Base-by-base conservation (phyloP, 1,284 basidiomycete species). In the Exobasidium rhododendri region DNA sequence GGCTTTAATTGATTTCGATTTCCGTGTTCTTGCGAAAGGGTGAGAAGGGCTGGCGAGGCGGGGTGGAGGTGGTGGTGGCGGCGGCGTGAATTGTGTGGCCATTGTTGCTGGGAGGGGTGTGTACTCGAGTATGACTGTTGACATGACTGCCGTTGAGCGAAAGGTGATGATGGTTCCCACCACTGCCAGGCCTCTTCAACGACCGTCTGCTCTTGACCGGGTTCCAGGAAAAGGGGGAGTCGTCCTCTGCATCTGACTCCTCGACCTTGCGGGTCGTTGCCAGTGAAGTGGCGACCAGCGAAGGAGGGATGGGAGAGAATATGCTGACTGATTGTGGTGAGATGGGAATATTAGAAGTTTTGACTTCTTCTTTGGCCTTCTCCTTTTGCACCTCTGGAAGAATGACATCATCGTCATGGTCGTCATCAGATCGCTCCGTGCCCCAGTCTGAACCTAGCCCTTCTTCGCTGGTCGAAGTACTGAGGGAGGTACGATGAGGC, bases 401-500 rank as follows among this genome's bases (percentile, higher is more conserved):
- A n/a, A n/a, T n/a, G n/a, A n/a, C n/a, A n/a, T n/a, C n/a, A n/a
- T n/a, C n/a, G n/a, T n/a, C n/a, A n/a, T 40, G 10, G 4, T 54
- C 52, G 26, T 54, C 52, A 5, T 54, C 52, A 11, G 52, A 54
- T 29, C 52, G 13, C 31, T 54, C 52, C n/a, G 52, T 54, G 4
- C 52, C 52, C 52, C 52, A 54, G 26, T 54, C 52, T 30, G 35
- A 40, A 40, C 17, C 17, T 40, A 40, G 17, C 7, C 35, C 17
- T 40, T 40, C 35, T 10, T 40, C 35, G 17, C 7, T 40, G 10
- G 35, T 40, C 7, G 35, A 7, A 10, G 35, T 40, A 40, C 35
- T 40, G n/a, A n/a, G n/a, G n/a, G n/a, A n/a, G n/a, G n/a, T n/a
- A n/a, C n/a, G n/a, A n/a, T n/a, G n/a, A n/a, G n/a, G n/a, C n/a